Base-by-base conservation (phyloP, 352 stramenopile genomes). In the Phytophthora europaea region DNA sequence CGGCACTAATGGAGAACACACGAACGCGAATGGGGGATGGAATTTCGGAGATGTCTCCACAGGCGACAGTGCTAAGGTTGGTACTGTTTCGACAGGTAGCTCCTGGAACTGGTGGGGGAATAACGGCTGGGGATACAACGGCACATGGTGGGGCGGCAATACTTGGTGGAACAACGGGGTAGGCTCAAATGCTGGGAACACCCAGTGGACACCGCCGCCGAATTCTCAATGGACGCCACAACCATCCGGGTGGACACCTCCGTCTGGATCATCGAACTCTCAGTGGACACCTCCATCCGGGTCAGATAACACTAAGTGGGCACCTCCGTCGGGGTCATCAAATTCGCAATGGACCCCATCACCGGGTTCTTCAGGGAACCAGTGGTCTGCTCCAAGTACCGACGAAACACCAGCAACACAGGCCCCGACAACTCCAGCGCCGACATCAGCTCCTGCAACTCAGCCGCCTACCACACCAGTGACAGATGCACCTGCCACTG, bases 1-100 rank as follows among this genome's bases (percentile, higher is more conserved):
- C n/a, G 61, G 54, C 18, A 72, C n/a, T 33, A 70, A 66, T 15
- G 61, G 34, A 65, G 67, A 34, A 33, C 57, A 55, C 33, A 80
- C 45, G 45, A 53, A 53, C 47, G 31, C 70, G 15, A 82, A 85
- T 28, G 61, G 68, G 2, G 61, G 56, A n/a, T 73, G 80, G 65
- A 73, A 75, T 51, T 83, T 85, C 40, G 51, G 45, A 64, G 62
- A 56, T 43, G 50, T 81, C 9, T 78, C 70, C 5, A 65, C 28
- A 50, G 33, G 38, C 53, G 74, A 81, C 56, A 70, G 36, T 6
- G 23, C 43, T 6, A 51, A 73, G 38, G 58, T 78, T 58, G 70
- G 33, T 53, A 53, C 10, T 28, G 59, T 75, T 12, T 63, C 58
- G 38, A 59, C 31, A 6, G 64, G 40, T 31, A 31, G 26, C 26